Conservation (phyloP, 768 basidiomycete species). For the Kwoniella dendrophila region DNA sequence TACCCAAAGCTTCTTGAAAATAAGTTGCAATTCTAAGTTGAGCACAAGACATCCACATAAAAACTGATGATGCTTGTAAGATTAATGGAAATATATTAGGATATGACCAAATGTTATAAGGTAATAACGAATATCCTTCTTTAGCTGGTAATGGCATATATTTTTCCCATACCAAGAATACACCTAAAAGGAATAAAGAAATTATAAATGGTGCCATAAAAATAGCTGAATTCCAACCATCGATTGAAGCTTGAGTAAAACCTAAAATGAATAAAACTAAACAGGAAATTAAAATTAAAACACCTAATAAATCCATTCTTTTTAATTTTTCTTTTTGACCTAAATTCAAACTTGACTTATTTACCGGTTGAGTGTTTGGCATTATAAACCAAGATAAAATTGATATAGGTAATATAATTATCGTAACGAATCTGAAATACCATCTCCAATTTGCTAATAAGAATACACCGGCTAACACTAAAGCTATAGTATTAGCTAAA, state of each 20-base stretch:
- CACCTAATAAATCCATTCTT: slow-evolving; percentile 49
- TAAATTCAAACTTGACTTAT: slow-evolving; percentile 36
- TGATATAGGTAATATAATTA: slow-evolving; percentile 36
- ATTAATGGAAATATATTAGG: slow-evolving; percentile 50
- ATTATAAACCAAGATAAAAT: slow-evolving; percentile 46
- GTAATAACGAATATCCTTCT: slow-evolving; percentile 40
- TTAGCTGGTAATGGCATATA: too few relatives aligned
- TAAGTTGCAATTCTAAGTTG: slow-evolving; percentile 50
- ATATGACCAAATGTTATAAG: slow-evolving; percentile 42
- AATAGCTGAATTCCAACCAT: slow-evolving; percentile 39
- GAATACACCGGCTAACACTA: slow-evolving; percentile 50
- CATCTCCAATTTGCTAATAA: slow-evolving; percentile 50
- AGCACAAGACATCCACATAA: slow-evolving; percentile 46
- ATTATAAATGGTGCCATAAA: slow-evolving; percentile 53
- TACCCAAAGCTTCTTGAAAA: slow-evolving; percentile 40
- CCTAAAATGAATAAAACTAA: slow-evolving; percentile 50
- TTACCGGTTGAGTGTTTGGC: slow-evolving; percentile 43
- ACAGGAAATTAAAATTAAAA: slow-evolving; percentile 35
- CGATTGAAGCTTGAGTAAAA: slow-evolving; percentile 47
- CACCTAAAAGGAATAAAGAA: slow-evolving; percentile 36
- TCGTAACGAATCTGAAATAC: slow-evolving; percentile 54
- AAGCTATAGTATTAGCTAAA: slow-evolving; percentile 44
- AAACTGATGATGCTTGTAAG: slow-evolving; percentile 38
- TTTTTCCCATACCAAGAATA: slow-evolving; percentile 47
- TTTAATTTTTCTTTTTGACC: slow-evolving; percentile 40